Percentiles rank a stretch among this genome's conserved stretches.
phyloP scores from a whole-genome alignment of 805 yeast genomes.

The Candida peoriensis region DNA sequence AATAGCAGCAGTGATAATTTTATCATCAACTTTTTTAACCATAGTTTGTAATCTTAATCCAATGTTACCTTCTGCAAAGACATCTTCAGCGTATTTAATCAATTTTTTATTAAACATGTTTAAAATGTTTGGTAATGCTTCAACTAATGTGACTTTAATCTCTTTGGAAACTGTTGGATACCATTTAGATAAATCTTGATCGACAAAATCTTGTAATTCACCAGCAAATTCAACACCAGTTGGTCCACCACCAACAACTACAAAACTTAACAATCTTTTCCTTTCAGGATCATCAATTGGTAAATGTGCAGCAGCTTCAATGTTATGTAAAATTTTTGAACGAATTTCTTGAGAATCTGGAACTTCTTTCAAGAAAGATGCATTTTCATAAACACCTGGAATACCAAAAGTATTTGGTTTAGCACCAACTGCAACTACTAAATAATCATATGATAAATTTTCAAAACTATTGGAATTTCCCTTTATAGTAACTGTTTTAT shows the following conservation, averaged over 20 bases:
- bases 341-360: constrained; percentile 84
- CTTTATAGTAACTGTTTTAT: constrained; percentile 58
- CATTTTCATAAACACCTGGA: constrained; percentile 88
- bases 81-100: constrained; percentile 74
- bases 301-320: constrained; percentile 82
- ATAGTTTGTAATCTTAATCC: constrained; percentile 77
- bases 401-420: constrained; percentile 92
- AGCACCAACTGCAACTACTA: constrained; percentile 93
- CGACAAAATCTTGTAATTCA: constrained; percentile 89
- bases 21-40: constrained; percentile 79
- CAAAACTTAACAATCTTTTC: constrained; percentile 76
- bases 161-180: constrained; percentile 82
- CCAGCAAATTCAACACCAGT: constrained; percentile 98
- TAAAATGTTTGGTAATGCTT: constrained; percentile 87
- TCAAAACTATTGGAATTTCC: constrained; percentile 35
- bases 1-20: constrained; percentile 62
- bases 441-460: constrained; percentile 64
- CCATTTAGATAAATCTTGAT: constrained; percentile 85
- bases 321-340: constrained; percentile 74
- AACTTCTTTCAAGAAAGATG: constrained; percentile 85
- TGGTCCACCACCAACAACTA: constrained; percentile 98
- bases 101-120: constrained; percentile 65
- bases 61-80: constrained; percentile 64
- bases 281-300: constrained; percentile 73
- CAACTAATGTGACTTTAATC: constrained; percentile 78